Conservation (phyloP, 2,329 filamentous ascomycete species). For the Dothistroma pini region DNA sequence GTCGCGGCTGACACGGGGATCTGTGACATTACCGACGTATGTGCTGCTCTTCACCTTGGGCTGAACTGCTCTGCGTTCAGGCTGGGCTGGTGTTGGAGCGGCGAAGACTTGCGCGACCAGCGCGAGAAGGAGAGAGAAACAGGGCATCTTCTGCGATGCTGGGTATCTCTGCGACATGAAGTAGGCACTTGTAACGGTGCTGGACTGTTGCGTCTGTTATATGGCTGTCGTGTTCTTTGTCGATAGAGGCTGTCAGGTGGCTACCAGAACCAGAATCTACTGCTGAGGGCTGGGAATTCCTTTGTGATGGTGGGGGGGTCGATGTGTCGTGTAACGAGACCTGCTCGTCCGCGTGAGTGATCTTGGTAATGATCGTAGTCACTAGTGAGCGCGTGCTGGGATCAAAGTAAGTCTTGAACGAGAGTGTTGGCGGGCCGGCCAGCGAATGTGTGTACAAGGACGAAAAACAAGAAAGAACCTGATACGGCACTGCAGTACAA, state of each 20-base stretch:
- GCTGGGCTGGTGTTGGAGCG: conserved; percentile 5
- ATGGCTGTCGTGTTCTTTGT: neutral
- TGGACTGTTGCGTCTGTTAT: neutral
- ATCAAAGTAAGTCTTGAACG: neutral
- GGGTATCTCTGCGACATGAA: neutral
- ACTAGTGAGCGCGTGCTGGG: neutral
- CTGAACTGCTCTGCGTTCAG: conserved; percentile 5
- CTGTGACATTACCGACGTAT: conserved; percentile 24
- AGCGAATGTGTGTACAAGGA: neutral
- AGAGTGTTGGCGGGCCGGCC: neutral
- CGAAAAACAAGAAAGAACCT: neutral
- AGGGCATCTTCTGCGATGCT: neutral
- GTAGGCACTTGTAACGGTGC: neutral
- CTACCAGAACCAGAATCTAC: neutral
- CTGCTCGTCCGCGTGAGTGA: neutral
- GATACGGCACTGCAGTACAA: neutral
- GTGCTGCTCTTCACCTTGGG: conserved; percentile 16
- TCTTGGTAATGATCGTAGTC: neutral
- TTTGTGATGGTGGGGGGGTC: neutral
- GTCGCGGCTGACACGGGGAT: conserved; percentile 24
- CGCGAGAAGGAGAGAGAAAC: conserved; percentile 3
- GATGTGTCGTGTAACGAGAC: neutral
- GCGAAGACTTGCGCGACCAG: conserved; percentile 14
- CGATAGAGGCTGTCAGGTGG: neutral
- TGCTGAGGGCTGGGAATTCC: neutral